Percentiles rank a stretch among this genome's conserved stretches.
phyloP scores from a whole-genome alignment of 164 flowering plant genomes.

The Aristolochia contorta region DNA sequence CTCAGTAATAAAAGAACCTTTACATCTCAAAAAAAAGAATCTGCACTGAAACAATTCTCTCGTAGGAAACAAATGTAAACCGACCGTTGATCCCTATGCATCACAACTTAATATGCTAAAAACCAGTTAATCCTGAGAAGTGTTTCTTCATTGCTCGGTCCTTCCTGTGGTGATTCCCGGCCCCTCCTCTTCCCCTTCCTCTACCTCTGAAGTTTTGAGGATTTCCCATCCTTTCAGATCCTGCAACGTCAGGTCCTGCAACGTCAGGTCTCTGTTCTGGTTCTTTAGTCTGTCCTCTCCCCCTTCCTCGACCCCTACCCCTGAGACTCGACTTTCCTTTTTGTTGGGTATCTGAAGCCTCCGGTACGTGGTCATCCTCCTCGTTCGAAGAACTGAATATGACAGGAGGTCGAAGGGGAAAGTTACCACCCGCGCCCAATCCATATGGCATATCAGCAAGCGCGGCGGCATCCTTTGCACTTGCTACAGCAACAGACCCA shows the following conservation, averaged over 20 bases:
- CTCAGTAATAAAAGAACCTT: too few relatives aligned
- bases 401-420: constrained; percentile 62
- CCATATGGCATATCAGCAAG: constrained; percentile 67
- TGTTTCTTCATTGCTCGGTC: constrained; percentile 73
- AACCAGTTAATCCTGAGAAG: constrained; percentile 48
- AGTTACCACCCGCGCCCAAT: constrained; percentile 88
- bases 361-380: constrained; percentile 21
- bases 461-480: constrained; percentile 55
- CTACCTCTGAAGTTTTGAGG: not conserved
- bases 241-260: not conserved
- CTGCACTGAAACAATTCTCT: too few relatives aligned
- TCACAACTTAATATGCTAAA: constrained; percentile 6
- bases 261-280: not conserved
- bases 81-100: too few relatives aligned
- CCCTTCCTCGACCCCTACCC: constrained; percentile 43
- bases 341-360: constrained; percentile 23
- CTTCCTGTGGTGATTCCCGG: constrained; percentile 44
- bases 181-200: constrained; percentile 19
- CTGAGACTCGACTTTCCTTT: constrained; percentile 21
- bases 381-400: constrained; percentile 7
- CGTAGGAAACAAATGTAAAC: too few relatives aligned
- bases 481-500: constrained; percentile 69
- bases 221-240: not conserved
- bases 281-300: constrained; percentile 17
- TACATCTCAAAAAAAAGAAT: too few relatives aligned